These are phyloP conservation scores for Dryadomyces quercivorus DNA, from an alignment of 2,329 filamentous ascomycete genomes.

Conservation along the genomic window DNA sequence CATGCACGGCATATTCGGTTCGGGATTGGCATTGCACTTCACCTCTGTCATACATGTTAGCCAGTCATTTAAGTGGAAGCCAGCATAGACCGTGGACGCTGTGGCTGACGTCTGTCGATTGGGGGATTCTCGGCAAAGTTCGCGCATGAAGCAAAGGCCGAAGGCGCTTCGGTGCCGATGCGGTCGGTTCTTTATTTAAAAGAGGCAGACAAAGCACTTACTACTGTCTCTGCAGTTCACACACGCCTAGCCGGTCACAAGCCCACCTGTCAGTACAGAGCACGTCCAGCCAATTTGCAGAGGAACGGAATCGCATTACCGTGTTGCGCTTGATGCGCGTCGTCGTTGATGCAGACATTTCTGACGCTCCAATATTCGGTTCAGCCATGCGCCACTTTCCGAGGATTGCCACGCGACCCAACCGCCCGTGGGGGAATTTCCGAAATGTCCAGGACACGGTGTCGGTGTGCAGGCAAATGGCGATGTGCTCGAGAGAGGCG, in stretches of 20 bases:
- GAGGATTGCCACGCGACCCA: background rate
- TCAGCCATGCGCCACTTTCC: constrained; percentile 8
- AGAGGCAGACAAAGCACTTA: constrained; percentile 5
- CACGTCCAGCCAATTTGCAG: background rate
- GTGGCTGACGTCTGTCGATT: background rate
- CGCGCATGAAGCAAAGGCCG: background rate
- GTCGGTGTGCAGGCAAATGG: background rate
- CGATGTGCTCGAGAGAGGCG: background rate
- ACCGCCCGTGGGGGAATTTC: background rate
- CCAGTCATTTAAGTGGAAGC: background rate
- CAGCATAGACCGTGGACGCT: background rate
- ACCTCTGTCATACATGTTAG: constrained; percentile 9
- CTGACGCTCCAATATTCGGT: constrained; percentile 4
- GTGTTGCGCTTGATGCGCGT: constrained; percentile 15
- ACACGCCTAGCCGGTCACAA: constrained; percentile 9
- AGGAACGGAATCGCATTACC: constrained; percentile 5
- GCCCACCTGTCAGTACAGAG: background rate
- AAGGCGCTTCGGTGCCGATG: constrained; percentile 10
- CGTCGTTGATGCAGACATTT: constrained; percentile 2
- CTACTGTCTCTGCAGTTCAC: constrained; percentile 16
- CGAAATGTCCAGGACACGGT: background rate
- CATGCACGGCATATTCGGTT: constrained; percentile 10
- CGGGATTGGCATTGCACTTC: constrained; percentile 12
- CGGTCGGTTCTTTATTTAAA: background rate
- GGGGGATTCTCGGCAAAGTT: background rate